phyloP scores from a whole-genome alignment of 768 basidiomycete species.

The Lentinus tigrinus region DNA sequence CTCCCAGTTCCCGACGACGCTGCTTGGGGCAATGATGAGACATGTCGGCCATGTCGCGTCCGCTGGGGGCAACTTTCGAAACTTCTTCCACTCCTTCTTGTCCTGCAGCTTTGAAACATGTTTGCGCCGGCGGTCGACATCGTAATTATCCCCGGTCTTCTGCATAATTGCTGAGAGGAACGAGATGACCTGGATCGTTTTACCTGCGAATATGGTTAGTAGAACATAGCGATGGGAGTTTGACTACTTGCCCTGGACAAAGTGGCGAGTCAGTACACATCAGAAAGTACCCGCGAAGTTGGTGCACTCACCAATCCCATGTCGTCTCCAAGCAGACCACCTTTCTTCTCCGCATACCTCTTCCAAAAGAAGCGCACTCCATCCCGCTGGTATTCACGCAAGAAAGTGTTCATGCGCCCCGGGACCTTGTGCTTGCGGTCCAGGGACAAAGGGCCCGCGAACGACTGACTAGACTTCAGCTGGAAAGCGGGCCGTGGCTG shows the following conservation, averaged over 20 bases:
- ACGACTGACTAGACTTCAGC: conserved; percentile 41
- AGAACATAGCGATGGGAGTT: not conserved
- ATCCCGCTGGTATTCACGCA: conserved; percentile 90
- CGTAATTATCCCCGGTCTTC: conserved; percentile 65
- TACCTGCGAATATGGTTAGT: conserved; percentile 43
- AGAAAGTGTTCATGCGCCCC: conserved; percentile 73
- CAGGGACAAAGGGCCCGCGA: conserved; percentile 49
- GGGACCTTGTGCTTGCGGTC: conserved; percentile 56
- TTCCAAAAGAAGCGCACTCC: conserved; percentile 82
- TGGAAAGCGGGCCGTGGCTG: conserved; percentile 56
- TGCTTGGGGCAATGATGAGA: conserved; percentile 83
- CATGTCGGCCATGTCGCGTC: conserved; percentile 82
- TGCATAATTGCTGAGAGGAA: conserved; percentile 91
- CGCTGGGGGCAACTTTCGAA: conserved; percentile 58
- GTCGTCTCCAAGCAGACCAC: conserved; percentile 91
- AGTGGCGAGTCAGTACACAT: conserved; percentile 4
- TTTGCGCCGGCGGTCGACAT: conserved; percentile 63
- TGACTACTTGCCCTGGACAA: not conserved
- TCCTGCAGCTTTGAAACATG: conserved; percentile 71
- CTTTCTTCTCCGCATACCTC: conserved; percentile 62
- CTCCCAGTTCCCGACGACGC: conserved; percentile 86
- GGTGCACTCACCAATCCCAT: conserved; percentile 86
- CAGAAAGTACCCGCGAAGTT: too few species aligned
- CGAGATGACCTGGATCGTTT: conserved; percentile 92
- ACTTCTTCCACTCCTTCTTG: conserved; percentile 47